These are phyloP conservation scores for Amanita muscaria DNA, from an alignment of 768 basidiomycete genomes.

Conservation along the genomic window DNA sequence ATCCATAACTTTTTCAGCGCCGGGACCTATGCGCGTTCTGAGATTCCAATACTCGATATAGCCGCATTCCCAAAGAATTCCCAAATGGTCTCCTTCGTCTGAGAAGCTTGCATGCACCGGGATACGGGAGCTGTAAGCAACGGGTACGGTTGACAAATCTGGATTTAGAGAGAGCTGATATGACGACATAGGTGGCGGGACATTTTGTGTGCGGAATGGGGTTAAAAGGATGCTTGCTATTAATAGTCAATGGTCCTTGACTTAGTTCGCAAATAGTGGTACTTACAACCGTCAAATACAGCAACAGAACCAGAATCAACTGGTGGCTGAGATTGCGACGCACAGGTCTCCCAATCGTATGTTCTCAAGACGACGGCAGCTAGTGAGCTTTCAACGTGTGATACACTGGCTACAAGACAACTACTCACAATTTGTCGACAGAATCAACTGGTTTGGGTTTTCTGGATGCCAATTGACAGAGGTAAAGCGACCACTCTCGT, in stretches of 20 bases:
- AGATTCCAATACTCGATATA: conserved; percentile 62
- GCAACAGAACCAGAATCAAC: conserved; percentile 78
- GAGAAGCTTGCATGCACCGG: conserved; percentile 68
- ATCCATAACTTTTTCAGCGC: conserved; percentile 50
- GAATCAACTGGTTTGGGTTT: conserved; percentile 48
- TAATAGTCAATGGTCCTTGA: background rate
- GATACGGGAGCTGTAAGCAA: conserved; percentile 19
- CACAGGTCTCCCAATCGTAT: conserved; percentile 75
- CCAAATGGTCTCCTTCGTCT: conserved; percentile 44
- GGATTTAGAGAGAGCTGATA: conserved; percentile 30
- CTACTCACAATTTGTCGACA: conserved; percentile 57
- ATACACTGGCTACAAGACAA: background rate
- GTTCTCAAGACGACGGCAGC: conserved; percentile 48
- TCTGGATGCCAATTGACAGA: conserved; percentile 88
- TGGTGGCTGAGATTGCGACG: conserved; percentile 50
- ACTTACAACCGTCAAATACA: conserved; percentile 82
- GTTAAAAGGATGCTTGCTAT: conserved; percentile 75
- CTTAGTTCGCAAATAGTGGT: background rate
- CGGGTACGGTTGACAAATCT: conserved; percentile 12
- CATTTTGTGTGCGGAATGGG: conserved; percentile 87
- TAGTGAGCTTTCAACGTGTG: conserved; percentile 17
- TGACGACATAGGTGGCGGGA: conserved; percentile 97
- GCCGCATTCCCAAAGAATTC: conserved; percentile 64
- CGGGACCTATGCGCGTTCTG: conserved; percentile 50
- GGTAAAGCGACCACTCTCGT: conserved; percentile 47